These are phyloP conservation scores for Paspalum vaginatum DNA, from an alignment of 176 grass and related monocot species.

Conservation along the genomic window DNA sequence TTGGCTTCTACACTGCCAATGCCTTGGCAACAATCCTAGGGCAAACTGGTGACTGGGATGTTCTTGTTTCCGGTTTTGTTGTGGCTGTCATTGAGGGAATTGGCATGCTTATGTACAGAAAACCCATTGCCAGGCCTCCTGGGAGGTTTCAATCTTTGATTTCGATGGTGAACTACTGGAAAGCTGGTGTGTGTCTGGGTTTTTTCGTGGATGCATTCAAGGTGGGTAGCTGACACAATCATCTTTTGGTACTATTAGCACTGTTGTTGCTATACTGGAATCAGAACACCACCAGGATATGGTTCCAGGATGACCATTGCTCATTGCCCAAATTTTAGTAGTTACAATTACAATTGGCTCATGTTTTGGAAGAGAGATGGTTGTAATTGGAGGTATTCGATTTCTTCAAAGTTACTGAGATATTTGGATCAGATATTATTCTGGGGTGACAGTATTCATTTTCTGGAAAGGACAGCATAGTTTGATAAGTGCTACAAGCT, in stretches of 20 bases:
- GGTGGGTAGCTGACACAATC: constrained; percentile 63
- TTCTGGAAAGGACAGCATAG: neutral
- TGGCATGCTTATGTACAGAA: constrained; percentile 93
- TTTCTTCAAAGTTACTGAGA: constrained; percentile 7
- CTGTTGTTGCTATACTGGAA: neutral
- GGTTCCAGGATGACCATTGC: neutral
- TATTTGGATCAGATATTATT: constrained; percentile 5
- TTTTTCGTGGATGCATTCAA: constrained; percentile 96
- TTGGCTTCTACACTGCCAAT: constrained; percentile 96
- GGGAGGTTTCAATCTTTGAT: constrained; percentile 66
- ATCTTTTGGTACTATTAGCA: neutral
- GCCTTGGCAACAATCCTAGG: constrained; percentile 91
- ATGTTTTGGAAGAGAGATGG: neutral
- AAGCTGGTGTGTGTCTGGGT: constrained; percentile 81
- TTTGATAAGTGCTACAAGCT: neutral
- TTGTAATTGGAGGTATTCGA: neutral
- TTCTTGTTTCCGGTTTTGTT: constrained; percentile 85
- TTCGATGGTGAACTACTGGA: constrained; percentile 88
- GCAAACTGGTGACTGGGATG: constrained; percentile 98
- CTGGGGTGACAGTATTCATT: neutral
- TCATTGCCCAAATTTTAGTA: neutral
- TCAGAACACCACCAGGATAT: neutral
- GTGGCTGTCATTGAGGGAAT: constrained; percentile 86
- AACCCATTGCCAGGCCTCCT: constrained; percentile 44
- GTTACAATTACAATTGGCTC: neutral